Evolutionary conservation across 441 rosid genomes (phyloP).

Genomic region (Bocquillonia castaneifolia): DNA sequence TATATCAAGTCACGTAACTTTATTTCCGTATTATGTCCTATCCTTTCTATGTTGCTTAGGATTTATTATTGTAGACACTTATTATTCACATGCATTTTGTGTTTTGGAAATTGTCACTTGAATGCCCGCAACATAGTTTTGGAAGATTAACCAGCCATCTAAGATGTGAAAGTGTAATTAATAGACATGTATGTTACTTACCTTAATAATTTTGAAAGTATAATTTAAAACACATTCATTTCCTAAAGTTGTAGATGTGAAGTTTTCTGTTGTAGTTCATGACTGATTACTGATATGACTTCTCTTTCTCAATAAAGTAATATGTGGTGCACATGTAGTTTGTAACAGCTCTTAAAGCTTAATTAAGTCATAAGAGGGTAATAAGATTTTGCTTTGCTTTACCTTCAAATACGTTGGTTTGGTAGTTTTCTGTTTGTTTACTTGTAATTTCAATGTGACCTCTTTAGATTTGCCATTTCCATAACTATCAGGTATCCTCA

Average conservation of each 20-base stretch:
- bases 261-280: conserved; percentile 6
- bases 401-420: neutral
- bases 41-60: neutral
- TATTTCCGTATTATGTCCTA: neutral
- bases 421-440: neutral
- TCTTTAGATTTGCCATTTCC: conserved; percentile 28
- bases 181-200: neutral
- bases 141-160: neutral
- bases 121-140: conserved; percentile 5
- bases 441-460: neutral
- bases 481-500: conserved; percentile 72
- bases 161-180: neutral
- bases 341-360: conserved; percentile 1
- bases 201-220: neutral
- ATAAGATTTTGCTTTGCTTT: neutral
- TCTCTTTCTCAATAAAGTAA: neutral
- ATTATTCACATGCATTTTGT: neutral
- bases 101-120: conserved; percentile 1
- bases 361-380: neutral
- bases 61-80: conserved; percentile 5
- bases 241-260: neutral
- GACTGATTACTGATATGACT: neutral
- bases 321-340: neutral
- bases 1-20: conserved; percentile 9
- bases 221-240: neutral